A percentile compares a stretch with the other conserved stretches of the same genome.
phyloP scores from a whole-genome alignment of 2,329 filamentous ascomycete genomes.

The Paracorniculantispora psalliotae region DNA sequence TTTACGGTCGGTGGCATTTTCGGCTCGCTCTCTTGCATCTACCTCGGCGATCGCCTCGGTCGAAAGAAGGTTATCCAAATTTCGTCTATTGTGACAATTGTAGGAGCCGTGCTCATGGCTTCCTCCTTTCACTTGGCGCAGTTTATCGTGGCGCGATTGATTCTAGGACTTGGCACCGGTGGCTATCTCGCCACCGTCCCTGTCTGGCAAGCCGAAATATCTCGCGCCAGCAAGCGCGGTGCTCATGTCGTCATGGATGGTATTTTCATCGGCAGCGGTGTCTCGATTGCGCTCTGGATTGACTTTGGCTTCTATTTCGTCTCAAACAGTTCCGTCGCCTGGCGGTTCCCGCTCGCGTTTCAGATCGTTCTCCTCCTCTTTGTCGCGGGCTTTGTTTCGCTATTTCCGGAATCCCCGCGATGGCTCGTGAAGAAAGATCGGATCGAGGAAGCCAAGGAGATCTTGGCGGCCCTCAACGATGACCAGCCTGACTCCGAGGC shows the following conservation, averaged over 20 bases:
- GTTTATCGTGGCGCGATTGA: slow-evolving; percentile 39
- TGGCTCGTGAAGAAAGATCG: slow-evolving; percentile 32
- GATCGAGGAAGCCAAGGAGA: slow-evolving; percentile 39
- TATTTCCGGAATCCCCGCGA: slow-evolving; percentile 37
- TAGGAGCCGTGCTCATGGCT: slow-evolving; percentile 52
- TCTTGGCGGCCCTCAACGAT: slow-evolving; percentile 36
- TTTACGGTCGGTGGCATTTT: slow-evolving; percentile 56
- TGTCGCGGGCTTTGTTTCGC: slow-evolving; percentile 29
- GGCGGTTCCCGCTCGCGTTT: slow-evolving; percentile 49
- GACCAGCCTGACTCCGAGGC: neutral
- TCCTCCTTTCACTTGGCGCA: slow-evolving; percentile 38
- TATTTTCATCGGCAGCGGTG: slow-evolving; percentile 42
- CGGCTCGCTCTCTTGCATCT: slow-evolving; percentile 37
- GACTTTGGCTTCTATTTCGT: slow-evolving; percentile 37
- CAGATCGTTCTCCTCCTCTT: slow-evolving; percentile 43
- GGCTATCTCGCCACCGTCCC: slow-evolving; percentile 47
- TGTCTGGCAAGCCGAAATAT: slow-evolving; percentile 49
- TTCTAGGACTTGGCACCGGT: slow-evolving; percentile 50
- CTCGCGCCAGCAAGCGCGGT: slow-evolving; percentile 48
- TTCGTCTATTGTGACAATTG: slow-evolving; percentile 43
- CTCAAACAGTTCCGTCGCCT: slow-evolving; percentile 16
- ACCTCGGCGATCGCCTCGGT: slow-evolving; percentile 54
- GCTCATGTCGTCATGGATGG: slow-evolving; percentile 42
- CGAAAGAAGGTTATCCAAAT: slow-evolving; percentile 52
- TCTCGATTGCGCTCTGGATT: slow-evolving; percentile 39